Evolutionary conservation across 2,329 filamentous ascomycete genomes (phyloP), one percentile per base, ranked within the genome.

Genomic region (Nothophoma quercina): DNA sequence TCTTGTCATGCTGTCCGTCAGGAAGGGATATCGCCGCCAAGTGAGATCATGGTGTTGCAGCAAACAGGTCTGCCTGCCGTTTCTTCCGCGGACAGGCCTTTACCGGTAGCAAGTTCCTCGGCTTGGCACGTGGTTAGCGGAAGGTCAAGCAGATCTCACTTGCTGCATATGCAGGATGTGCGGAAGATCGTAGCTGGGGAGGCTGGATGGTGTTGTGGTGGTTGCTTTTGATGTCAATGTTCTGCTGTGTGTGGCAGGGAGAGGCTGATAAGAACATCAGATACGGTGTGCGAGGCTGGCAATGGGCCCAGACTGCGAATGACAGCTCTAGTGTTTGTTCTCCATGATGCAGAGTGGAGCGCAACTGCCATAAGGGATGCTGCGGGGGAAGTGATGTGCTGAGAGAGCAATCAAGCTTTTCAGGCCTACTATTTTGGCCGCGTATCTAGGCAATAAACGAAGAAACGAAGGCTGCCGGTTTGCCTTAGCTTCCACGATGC

Each of bases 21-120:
- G 28, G 16, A 15, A 39, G 8, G 19, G 19, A 19, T 21, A 19
- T 39, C 12, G 43, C 32, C 22, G n/a, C 33, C 10, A 25, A 43
- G 39, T 53, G 50, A 53, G 33, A 53, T 53, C 50, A 53, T 48
- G 39, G 50, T 39, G 41, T 30, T 39, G 32, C 35, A 41, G 34
- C 10, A 41, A 35, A 25, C 41, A 51, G 22, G 38, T 35, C 38
- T 52, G 16, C 38, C 32, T 39, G 33, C 38, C 44, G 38, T 16
- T 18, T 19, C 15, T n/a, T 48, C 50, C 38, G 36, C 26, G 18
- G 33, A 26, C 26, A 29, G 32, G 10, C 10, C 5, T 23, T 32
- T 16, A 19, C 23, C 19, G 23, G n/a, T n/a, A 46, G 33, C 29
- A 19, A 22, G 30, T 38, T 47, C 39, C 48, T 7, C 5, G 4